Conservation (phyloP, 2,329 filamentous ascomycete species). For the Colletotrichum echinochloae region DNA sequence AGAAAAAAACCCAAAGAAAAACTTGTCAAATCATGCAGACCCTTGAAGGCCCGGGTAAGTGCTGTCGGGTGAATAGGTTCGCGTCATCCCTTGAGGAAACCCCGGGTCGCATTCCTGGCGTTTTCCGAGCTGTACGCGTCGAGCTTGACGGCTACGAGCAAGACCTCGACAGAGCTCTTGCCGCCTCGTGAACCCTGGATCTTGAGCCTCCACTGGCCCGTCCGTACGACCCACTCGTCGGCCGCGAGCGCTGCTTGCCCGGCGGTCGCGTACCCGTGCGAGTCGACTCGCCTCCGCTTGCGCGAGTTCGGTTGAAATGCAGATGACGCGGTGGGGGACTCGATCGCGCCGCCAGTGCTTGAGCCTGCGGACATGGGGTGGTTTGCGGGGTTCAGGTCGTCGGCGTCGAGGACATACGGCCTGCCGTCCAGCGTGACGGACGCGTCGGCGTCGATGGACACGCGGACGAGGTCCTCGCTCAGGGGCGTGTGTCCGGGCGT, state of each 20-base stretch:
- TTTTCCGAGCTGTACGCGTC: slow-evolving; percentile 77
- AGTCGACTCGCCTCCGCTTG: slow-evolving; percentile 59
- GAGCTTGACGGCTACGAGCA: slow-evolving; percentile 80
- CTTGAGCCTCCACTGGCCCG: slow-evolving; percentile 78
- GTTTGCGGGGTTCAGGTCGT: slow-evolving; percentile 37
- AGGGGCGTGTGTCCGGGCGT: slow-evolving; percentile 77
- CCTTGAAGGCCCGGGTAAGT: too few relatives aligned
- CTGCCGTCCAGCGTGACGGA: slow-evolving; percentile 70
- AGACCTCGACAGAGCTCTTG: slow-evolving; percentile 72
- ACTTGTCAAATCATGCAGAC: not conserved
- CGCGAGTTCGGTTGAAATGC: slow-evolving; percentile 52
- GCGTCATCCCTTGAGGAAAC: slow-evolving; percentile 64
- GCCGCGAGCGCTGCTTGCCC: slow-evolving; percentile 43
- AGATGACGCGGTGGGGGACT: slow-evolving; percentile 50
- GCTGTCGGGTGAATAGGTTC: not conserved
- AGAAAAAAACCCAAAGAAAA: too few relatives aligned
- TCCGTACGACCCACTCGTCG: slow-evolving; percentile 72
- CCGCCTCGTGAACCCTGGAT: slow-evolving; percentile 67
- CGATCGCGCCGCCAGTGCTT: slow-evolving; percentile 48
- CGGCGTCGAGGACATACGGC: slow-evolving; percentile 51
- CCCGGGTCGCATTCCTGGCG: slow-evolving; percentile 72
- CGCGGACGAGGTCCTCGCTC: slow-evolving; percentile 76
- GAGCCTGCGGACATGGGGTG: slow-evolving; percentile 48
- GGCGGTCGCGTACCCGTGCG: slow-evolving; percentile 39
- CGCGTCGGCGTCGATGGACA: slow-evolving; percentile 71